These are phyloP conservation scores for Crucihimalaya himalaica DNA, from an alignment of 345 rosid species.

Conservation along the genomic window DNA sequence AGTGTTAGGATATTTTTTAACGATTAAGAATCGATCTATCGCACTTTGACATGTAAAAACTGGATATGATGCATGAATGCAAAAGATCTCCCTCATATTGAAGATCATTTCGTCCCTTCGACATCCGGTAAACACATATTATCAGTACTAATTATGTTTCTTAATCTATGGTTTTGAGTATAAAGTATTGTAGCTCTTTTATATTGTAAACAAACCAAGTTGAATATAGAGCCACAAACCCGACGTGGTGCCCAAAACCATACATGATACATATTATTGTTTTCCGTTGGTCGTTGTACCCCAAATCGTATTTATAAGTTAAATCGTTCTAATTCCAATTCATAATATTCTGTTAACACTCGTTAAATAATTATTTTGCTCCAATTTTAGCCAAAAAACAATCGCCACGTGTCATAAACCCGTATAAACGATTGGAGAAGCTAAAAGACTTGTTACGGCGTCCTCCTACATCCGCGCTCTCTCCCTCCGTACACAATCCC, in stretches of 20 bases:
- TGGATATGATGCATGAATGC: no score
- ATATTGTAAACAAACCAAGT: not conserved
- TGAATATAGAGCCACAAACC: not conserved
- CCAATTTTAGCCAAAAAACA: slow-evolving; percentile 7
- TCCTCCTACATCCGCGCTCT: slow-evolving; percentile 38
- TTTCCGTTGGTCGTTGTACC: not conserved
- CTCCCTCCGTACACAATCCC: slow-evolving; percentile 28
- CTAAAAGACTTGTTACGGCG: slow-evolving; percentile 2
- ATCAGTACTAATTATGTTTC: not conserved
- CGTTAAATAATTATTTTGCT: not conserved
- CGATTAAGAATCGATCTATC: no score
- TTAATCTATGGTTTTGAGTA: not conserved
- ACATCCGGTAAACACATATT: no score
- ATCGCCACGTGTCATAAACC: slow-evolving; percentile 28
- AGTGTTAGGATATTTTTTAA: no score
- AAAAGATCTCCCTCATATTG: no score
- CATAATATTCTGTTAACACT: slow-evolving; percentile 27
- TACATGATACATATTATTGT: not conserved
- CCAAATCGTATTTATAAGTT: not conserved
- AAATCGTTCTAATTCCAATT: not conserved
- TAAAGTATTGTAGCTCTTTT: not conserved
- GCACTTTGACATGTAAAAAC: no score
- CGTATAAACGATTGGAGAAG: slow-evolving; percentile 30
- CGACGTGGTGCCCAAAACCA: slow-evolving; percentile 32
- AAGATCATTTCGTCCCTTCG: slow-evolving; percentile 8